Evolutionary conservation across 805 yeast genomes (phyloP), one percentile per base, ranked within the genome.

Genomic region (Tetrapisispora namnaoensis): DNA sequence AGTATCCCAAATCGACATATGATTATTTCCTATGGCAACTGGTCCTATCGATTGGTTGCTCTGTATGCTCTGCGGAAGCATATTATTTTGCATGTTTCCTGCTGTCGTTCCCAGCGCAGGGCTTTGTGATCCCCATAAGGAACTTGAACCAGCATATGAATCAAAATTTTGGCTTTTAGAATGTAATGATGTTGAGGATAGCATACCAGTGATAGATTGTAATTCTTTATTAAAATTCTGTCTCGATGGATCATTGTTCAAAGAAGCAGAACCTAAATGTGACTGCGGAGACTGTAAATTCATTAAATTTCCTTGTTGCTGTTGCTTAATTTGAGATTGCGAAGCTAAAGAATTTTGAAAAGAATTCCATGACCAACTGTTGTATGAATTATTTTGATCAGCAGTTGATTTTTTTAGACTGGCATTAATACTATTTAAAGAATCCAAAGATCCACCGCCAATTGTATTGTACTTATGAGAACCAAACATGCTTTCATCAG

Each of bases 1-100:
- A 20, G 16, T 8, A 37, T 60, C 62, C 68, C 68, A 63, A 18
- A 63, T 62, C 4, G 68, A 63, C 39, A 54, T 55, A 24, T 56
- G 47, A 28, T 51, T 50, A 2, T 50, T 41, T 16, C 24, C 11
- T 13, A 17, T 44, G 2, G 36, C 18, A 20, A 42, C 39, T 42
- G 24, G 41, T 13, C 14, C 21, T 3, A 18, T 9, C 11, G 37
- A 27, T 35, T 18, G 27, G 10, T 30, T 32, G 11, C 18, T 16
- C 14, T 37, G 43, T 5, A 38, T 6, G 27, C 21, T 42, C 5
- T 48, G 30, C 18, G 22, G 21, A 20, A 27, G 5, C 10, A 37
- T 13, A 14, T 36, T 37, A 4, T 46, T 30, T 38, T 35, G 17
- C 1, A 48, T 35, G 7, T 27, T 20, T 9, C 34, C 45, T n/a